A percentile compares a stretch with the other conserved stretches of the same genome.
These are phyloP conservation scores for Sugiyamaella lignohabitans DNA, from an alignment of 805 yeast genomes.

Conservation along the genomic window DNA sequence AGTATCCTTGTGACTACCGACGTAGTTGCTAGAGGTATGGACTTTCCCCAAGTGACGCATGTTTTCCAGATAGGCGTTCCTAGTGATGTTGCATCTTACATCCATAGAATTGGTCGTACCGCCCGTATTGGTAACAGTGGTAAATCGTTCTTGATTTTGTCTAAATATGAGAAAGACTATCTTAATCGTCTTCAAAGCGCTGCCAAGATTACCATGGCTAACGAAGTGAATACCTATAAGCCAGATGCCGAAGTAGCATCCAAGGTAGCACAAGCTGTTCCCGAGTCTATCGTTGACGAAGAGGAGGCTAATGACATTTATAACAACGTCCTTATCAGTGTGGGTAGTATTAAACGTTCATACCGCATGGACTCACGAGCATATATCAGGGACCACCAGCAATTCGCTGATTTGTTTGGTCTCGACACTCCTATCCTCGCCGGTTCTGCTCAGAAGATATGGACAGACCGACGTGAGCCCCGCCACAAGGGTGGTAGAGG, in stretches of 20 bases:
- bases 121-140: constrained; percentile 88
- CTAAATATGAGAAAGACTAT: constrained; percentile 53
- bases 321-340: constrained; percentile 20
- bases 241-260: constrained; percentile 18
- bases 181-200: constrained; percentile 39
- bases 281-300: constrained; percentile 14
- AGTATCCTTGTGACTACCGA: constrained; percentile 79
- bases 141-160: constrained; percentile 53
- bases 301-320: constrained; percentile 23
- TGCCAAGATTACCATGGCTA: constrained; percentile 40
- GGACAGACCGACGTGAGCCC: constrained; percentile 13
- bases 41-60: constrained; percentile 79
- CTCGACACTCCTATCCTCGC: constrained; percentile 18
- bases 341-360: constrained; percentile 22
- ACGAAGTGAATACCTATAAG: constrained; percentile 26
- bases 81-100: constrained; percentile 65
- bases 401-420: constrained; percentile 24
- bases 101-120: constrained; percentile 93
- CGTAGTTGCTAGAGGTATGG: constrained; percentile 96
- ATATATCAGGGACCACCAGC: constrained; percentile 23
- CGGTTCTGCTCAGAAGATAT: constrained; percentile 15
- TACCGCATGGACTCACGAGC: constrained; percentile 16
- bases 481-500: constrained; percentile 5
- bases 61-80: constrained; percentile 83
- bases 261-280: constrained; percentile 13